Evolutionary conservation across 257 asterid species (phyloP).

Genomic region (Nicotiana sylvestris): DNA sequence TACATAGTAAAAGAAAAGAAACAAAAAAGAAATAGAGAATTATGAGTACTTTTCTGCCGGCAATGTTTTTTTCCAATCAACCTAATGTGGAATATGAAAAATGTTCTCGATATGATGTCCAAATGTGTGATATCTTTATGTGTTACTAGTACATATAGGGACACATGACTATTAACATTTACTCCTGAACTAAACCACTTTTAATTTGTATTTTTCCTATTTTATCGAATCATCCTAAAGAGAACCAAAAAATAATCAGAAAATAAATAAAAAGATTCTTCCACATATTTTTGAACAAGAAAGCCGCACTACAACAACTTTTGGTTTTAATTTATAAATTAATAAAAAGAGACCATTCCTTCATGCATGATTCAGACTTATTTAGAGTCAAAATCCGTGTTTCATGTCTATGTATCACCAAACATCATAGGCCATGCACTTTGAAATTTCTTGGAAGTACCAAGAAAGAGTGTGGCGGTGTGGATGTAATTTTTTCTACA

Average conservation of each 20-base stretch:
- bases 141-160: background rate
- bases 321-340: slow-evolving; percentile 10
- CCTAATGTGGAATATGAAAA: background rate
- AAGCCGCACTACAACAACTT: slow-evolving; percentile 7
- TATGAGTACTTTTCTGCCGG: background rate
- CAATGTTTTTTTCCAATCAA: background rate
- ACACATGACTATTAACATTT: background rate
- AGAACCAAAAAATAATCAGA: background rate
- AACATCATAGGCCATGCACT: slow-evolving; percentile 29
- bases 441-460: slow-evolving; percentile 26
- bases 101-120: background rate
- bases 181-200: background rate
- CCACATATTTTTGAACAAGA: slow-evolving; percentile 14
- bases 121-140: background rate
- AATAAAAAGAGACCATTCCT: background rate
- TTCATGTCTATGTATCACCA: background rate
- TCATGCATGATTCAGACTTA: slow-evolving; percentile 22
- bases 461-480: background rate
- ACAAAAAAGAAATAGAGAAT: background rate
- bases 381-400: slow-evolving; percentile 34
- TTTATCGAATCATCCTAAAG: background rate
- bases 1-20: too few species aligned
- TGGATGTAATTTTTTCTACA: background rate
- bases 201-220: background rate
- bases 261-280: slow-evolving; percentile 7